Base-by-base conservation (phyloP, 1,284 basidiomycete genomes). In the Porogramme epimiltina region DNA sequence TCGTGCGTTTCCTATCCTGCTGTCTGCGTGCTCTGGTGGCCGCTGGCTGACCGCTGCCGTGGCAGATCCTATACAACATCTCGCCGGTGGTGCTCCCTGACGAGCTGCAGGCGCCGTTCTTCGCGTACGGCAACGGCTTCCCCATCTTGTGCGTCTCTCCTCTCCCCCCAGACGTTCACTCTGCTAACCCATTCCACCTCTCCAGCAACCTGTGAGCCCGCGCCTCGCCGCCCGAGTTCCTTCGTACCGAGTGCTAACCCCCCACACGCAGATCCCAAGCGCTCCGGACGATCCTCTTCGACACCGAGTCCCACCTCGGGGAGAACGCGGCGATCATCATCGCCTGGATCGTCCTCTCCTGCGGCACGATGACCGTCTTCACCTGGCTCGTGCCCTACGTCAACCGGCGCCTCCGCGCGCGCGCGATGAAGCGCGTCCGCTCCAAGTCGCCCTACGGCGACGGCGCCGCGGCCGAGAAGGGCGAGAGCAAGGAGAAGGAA, bases 231-330 rank as follows among this genome's bases (percentile, higher is more conserved):
- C 2, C 25, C 33, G 18, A n/a, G 18, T 34, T 22, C 3, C 20
- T n/a, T 25, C 18, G 4, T n/a, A 44, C 36, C 38, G 10, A 45
- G n/a, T n/a, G n/a, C 19, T n/a, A 24, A 28, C n/a, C n/a, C n/a
- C n/a, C n/a, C n/a, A n/a, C n/a, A n/a, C n/a, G n/a, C n/a, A n/a
- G n/a, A n/a, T 18, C 11, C 22, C 60, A 69, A 33, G 69, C 71
- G 1, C 67, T 77, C 26, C 70, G 77, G 18, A 75, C 74, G 19
- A 74, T 81, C 64, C 71, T 80, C 55, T 80, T 81, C 71, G 62
- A 78, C 61, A 80, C 77, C 6, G 68, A 72, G 49, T 73, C 73
- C 54, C 65, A 73, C 31, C 67, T 80, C 16, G 77, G 68, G 5
- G 55, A 60, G 37, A 77, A 77, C 61, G 67, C 74, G 8, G 78